A percentile compares a stretch with the other conserved stretches of the same genome.
Evolutionary conservation across 371 early-diverging fungal species (phyloP).

Genomic region (Furculomyces boomerangus): DNA sequence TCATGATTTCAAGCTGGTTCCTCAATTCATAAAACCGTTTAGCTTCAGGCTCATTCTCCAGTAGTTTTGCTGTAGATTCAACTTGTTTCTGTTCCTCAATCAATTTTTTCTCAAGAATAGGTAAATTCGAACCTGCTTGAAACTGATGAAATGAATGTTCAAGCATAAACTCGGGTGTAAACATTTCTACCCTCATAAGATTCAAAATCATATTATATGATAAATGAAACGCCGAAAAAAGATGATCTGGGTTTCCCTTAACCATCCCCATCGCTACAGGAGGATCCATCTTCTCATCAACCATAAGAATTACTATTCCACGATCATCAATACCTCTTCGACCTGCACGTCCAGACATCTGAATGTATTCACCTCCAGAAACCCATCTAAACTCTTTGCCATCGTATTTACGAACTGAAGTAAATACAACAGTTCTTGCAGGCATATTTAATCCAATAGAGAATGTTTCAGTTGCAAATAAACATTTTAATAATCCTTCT

Average conservation of each 20-base stretch:
- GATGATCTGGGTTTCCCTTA: constrained; percentile 80
- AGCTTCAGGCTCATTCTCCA: constrained; percentile 53
- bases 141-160: constrained; percentile 93
- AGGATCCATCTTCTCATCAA: constrained; percentile 94
- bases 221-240: constrained; percentile 95
- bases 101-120: constrained; percentile 45
- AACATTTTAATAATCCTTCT: constrained; percentile 92
- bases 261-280: constrained; percentile 84
- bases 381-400: constrained; percentile 81
- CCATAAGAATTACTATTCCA: constrained; percentile 96
- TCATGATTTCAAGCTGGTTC: constrained; percentile 42
- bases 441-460: constrained; percentile 99
- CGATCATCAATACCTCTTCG: constrained; percentile 95
- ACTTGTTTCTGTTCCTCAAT: constrained; percentile 17
- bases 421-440: constrained; percentile 98
- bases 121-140: constrained; percentile 75
- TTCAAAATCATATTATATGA: constrained; percentile 99
- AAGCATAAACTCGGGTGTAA: constrained; percentile 89
- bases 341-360: constrained; percentile 98
- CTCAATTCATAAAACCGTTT: constrained; percentile 59
- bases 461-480: constrained; percentile 99
- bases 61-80: constrained; percentile 29
- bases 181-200: constrained; percentile 90
- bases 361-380: constrained; percentile 97
- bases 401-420: constrained; percentile 94